Percentiles rank a stretch among this genome's conserved stretches.
phyloP scores from a whole-genome alignment of 129 eudicot genomes.

The Daucus carota region DNA sequence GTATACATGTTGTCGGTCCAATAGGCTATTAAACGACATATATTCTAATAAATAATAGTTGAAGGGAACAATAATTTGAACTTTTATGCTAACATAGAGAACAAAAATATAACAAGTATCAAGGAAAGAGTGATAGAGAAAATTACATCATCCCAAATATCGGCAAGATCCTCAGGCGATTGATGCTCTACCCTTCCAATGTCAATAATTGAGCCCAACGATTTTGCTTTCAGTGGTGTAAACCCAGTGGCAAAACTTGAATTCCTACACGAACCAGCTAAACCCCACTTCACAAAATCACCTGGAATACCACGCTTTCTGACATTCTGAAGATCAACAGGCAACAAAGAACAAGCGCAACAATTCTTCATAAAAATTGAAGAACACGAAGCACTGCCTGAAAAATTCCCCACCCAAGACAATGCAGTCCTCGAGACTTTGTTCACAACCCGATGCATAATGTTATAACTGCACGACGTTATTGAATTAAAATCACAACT shows the following conservation, averaged over 20 bases:
- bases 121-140: not conserved
- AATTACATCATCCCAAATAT: slow-evolving; percentile 85
- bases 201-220: slow-evolving; percentile 69
- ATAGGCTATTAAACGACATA: not conserved
- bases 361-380: slow-evolving; percentile 1
- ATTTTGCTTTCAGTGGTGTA: slow-evolving; percentile 58
- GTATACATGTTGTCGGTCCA: too few relatives aligned
- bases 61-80: not conserved
- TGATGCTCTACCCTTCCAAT: slow-evolving; percentile 55
- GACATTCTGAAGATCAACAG: not conserved
- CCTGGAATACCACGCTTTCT: slow-evolving; percentile 23
- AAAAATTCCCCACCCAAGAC: slow-evolving; percentile 12
- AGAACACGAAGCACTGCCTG: slow-evolving; percentile 15
- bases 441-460: slow-evolving; percentile 38
- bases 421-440: slow-evolving; percentile 32
- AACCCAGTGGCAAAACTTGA: slow-evolving; percentile 78
- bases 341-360: slow-evolving; percentile 22
- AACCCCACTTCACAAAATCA: slow-evolving; percentile 37
- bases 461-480: slow-evolving; percentile 32
- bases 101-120: not conserved
- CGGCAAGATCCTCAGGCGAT: slow-evolving; percentile 61
- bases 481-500: not conserved
- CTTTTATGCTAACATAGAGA: not conserved
- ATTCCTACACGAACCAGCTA: slow-evolving; percentile 31
- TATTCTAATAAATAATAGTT: not conserved